Base-by-base conservation (phyloP, 1,284 basidiomycete genomes). In the Fomes fomentarius region DNA sequence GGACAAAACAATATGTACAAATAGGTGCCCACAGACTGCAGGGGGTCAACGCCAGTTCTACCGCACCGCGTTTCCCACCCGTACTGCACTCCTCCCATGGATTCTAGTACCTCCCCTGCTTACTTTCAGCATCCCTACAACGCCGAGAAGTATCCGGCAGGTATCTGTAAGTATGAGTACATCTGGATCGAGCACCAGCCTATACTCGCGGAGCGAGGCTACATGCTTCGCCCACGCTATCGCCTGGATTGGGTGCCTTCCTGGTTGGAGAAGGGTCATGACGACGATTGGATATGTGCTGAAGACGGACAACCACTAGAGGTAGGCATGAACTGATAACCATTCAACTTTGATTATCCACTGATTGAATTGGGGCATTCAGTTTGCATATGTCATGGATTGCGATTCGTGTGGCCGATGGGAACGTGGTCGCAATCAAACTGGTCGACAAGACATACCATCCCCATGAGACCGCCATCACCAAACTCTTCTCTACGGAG, bases 381-480 rank as follows among this genome's bases (percentile, higher is more conserved):
- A 19, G n/a, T 2, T 24, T 11, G 9, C 6, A 6, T 30, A 12
- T 30, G 12, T 30, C 12, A 30, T 30, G 28, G 28, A 30, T 12
- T 6, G 28, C 28, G 6, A 30, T 30, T 12, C 28, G 28, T 6
- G 28, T 30, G 6, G 28, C 28, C 28, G 28, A 30, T 30, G 12
- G 12, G 6, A 6, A 12, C 28, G 7, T 7, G 8, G 42, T 55
- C 1, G 22, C 42, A 4, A 35, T 58, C 3, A 58, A 52, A 31
- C 41, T n/a, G 4, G 26, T 59, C 5, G 19, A 15, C 9, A 41
- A 33, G 30, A 31, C 30, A 4, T 14, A 2, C 4, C 25, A 43
- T 28, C 56, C 56, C 1, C 12, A 26, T n/a, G 65, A 69, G 39
- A 39, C 59, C 17, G 51, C 47, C 3, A 60, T 71, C 2, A 50